Evolutionary conservation across 805 yeast species (phyloP), one percentile per base, ranked within the genome.

Genomic region (Candida patagonica): DNA sequence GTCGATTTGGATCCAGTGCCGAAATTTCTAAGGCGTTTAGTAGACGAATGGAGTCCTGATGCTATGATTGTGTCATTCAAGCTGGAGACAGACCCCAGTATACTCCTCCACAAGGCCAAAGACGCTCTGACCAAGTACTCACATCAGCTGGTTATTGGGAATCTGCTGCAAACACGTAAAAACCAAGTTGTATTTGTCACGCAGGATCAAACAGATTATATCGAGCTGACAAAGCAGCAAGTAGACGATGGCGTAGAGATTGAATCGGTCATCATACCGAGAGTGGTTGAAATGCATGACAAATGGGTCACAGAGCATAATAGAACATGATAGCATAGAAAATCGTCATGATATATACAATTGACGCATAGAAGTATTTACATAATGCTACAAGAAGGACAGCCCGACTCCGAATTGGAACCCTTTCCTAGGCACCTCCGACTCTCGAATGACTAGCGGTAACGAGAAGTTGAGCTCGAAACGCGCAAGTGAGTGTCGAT

Each of bases 1-100:
- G 84, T 92, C 8, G 82, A 87, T 50, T 65, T 92, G 48, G 96
- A 89, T 56, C 97, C 95, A 4, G 98, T 92, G 3, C 98, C 98
- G 15, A 92, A 92, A 56, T 89, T 92, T 52, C 70, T 92, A 52
- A 74, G 85, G 47, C 68, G 95, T 42, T 65, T 92, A 45, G 96
- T 88, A 1, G 94, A 85, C 48, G 72, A 78, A 8, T 92, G 98
- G 98, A 95, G 95, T 0, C 95, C 94, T 2, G 74, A 78, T 9
- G 94, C 96, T 1, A 83, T 87, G 94, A 85, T 92, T 42, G 82
- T 89, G 1, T 83, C 95, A 13, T 92, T 92, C 65, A 92, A 92
- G 60, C 70, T 92, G 38, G 98, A 92, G 56, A 92, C 98, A 0
- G 98, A 92, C 58, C 57, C 62, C 41, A 50, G 65, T 6, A 74